Evolutionary conservation across 176 grass and related monocot genomes (phyloP).

Genomic region (Paspalum notatum): DNA sequence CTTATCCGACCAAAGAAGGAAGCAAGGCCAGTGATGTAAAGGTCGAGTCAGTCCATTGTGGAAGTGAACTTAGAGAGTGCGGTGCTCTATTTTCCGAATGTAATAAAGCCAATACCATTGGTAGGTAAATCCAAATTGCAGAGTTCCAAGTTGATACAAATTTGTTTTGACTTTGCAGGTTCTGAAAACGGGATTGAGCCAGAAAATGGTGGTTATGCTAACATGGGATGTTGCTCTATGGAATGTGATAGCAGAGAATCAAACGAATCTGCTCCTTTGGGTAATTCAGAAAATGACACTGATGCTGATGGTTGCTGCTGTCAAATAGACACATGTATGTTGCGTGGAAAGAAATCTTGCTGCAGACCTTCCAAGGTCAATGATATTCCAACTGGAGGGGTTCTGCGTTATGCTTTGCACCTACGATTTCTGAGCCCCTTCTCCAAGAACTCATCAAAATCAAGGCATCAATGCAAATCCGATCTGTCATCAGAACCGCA

Average conservation of each 20-base stretch:
- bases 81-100: slow-evolving; percentile 63
- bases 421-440: slow-evolving; percentile 80
- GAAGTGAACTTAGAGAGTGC: slow-evolving; percentile 67
- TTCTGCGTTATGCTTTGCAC: slow-evolving; percentile 93
- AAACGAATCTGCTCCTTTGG: slow-evolving; percentile 27
- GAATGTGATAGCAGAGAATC: slow-evolving; percentile 35
- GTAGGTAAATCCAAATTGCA: slow-evolving; percentile 36
- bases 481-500: slow-evolving; percentile 52
- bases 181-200: slow-evolving; percentile 36
- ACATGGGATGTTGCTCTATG: slow-evolving; percentile 35
- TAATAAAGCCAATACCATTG: slow-evolving; percentile 58
- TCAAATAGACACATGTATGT: slow-evolving; percentile 36
- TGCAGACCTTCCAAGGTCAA: slow-evolving; percentile 62
- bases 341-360: slow-evolving; percentile 45
- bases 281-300: slow-evolving; percentile 34
- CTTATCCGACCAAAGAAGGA: slow-evolving; percentile 63
- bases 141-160: slow-evolving; percentile 30
- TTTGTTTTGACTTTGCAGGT: slow-evolving; percentile 50
- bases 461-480: slow-evolving; percentile 63
- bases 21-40: slow-evolving; percentile 51
- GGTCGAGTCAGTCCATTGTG: slow-evolving; percentile 54
- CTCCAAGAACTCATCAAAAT: slow-evolving; percentile 65
- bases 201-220: slow-evolving; percentile 24
- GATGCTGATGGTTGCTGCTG: slow-evolving; percentile 40
- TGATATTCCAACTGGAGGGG: slow-evolving; percentile 58